Evolutionary conservation across 345 rosid genomes (phyloP), one percentile per base, ranked within the genome.

Genomic region (Salix arbutifolia): DNA sequence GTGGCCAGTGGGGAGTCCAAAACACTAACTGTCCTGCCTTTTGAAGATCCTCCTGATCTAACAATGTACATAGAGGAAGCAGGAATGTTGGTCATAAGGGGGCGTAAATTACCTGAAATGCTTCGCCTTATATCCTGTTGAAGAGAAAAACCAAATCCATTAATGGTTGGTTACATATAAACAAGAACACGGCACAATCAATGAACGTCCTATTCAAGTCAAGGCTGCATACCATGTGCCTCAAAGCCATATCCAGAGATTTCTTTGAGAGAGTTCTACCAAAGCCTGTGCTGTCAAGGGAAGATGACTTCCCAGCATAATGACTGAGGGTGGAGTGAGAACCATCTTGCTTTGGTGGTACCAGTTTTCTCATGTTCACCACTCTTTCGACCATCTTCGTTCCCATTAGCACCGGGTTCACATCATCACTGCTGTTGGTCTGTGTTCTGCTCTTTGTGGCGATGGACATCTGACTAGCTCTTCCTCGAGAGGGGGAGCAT

Each of bases 21-120:
- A 21, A 31, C 73, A 48, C 74, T 80, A 40, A 26, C 13, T 25
- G 80, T 73, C 73, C 76, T 72, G 80, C 80, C 44, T 77, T 53
- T 81, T 40, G 72, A 28, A 30, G 84, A 77, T 62, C 80, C 84
- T 26, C 78, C 84, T 25, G 84, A 81, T 71, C 84, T 81, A 11
- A 77, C 84, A 50, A 78, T 77, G 60, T 81, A 81, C 52, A 77
- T 75, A 0, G 96, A 88, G 33, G 96, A 91, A 73, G 93, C 91
- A 8, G 92, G 94, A 65, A 93, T 84, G 79, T 87, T 90, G 44
- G 93, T 89, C 82, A 90, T 83, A 11, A 86, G 82, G n/a, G 78
- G 79, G 33, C 80, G 61, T 37, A 81, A 71, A 69, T 81, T 73
- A 31, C 84, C 77, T 21, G 69, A 28, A 73, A 77, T 23, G 48